Conservation (phyloP, 2,329 filamentous ascomycete species). For the Penicillium janthinellum region DNA sequence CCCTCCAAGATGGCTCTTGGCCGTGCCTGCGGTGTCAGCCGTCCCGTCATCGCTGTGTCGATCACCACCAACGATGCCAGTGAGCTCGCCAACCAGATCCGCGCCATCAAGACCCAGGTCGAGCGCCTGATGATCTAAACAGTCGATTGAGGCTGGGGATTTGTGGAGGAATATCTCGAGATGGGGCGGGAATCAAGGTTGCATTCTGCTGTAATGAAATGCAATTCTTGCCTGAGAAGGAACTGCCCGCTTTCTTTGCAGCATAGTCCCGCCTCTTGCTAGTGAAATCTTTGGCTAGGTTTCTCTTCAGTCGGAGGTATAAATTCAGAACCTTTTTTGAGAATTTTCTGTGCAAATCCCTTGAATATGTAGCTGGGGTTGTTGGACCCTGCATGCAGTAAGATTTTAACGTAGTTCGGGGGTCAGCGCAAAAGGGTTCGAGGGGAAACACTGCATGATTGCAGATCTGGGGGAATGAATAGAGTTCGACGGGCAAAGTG, state of each 20-base stretch:
- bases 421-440: background rate
- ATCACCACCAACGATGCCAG: conserved; percentile 92
- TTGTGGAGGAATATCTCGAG: conserved; percentile 13
- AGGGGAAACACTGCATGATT: background rate
- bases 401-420: background rate
- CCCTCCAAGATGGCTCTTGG: conserved; percentile 82
- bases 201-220: background rate
- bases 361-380: background rate
- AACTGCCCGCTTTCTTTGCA: background rate
- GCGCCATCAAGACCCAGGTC: conserved; percentile 88
- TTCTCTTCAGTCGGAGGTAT: conserved; percentile 8
- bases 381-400: background rate
- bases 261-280: conserved; percentile 9
- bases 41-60: conserved; percentile 80
- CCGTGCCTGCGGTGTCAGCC: conserved; percentile 83
- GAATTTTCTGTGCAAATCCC: background rate
- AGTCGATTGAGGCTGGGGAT: background rate
- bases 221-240: background rate
- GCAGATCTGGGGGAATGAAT: background rate
- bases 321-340: conserved; percentile 15
- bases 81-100: conserved; percentile 85
- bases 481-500: background rate
- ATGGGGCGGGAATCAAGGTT: conserved; percentile 1
- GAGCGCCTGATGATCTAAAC: conserved; percentile 89
- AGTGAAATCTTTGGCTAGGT: conserved; percentile 22